Evolutionary conservation across 345 rosid species (phyloP), one percentile per base, ranked within the genome.

Genomic region (Eucalyptus regnans): DNA sequence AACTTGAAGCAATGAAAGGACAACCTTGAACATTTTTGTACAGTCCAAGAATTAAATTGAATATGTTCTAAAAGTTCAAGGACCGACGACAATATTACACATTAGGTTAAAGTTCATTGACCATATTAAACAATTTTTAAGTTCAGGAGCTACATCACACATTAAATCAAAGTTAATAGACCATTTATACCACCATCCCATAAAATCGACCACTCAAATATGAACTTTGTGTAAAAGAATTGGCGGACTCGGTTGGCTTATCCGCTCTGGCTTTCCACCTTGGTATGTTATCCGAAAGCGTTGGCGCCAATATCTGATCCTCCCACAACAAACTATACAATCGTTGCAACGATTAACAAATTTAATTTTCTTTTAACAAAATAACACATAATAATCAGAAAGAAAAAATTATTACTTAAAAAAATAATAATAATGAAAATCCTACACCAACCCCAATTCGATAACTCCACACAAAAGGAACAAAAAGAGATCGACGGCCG

Each of bases 221-320:
- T 31, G 79, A 31, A 66, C 79, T 31, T 16, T 16, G 79, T 15
- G 79, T 37, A 18, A 20, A 10, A 9, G 44, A 33, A 71, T 71
- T 37, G 81, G 46, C 25, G 81, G 81, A 71, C 81, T 33, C 46
- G 25, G 20, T 33, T 33, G 81, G 8, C 84, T 20, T 20, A 18
- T 71, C 83, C 83, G 6, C 46, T 71, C 83, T 37, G 83, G 83
- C 48, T 52, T 87, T 68, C 87, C 58, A 44, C 44, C 56, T 27
- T 89, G 90, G 91, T 52, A 44, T 66, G 62, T 87, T 89, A 86
- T 88, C 97, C 98, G 97, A 93, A 93, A 91, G 88, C 88, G 79
- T 90, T 94, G 98, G 93, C 99, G 94, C 96, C 96, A 93, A 92
- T 88, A 60, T 93, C 96, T 95, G 91, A 91, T 93, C 60, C 90